phyloP scores from a whole-genome alignment of 441 rosid species.

The Raphanus hybrid region DNA sequence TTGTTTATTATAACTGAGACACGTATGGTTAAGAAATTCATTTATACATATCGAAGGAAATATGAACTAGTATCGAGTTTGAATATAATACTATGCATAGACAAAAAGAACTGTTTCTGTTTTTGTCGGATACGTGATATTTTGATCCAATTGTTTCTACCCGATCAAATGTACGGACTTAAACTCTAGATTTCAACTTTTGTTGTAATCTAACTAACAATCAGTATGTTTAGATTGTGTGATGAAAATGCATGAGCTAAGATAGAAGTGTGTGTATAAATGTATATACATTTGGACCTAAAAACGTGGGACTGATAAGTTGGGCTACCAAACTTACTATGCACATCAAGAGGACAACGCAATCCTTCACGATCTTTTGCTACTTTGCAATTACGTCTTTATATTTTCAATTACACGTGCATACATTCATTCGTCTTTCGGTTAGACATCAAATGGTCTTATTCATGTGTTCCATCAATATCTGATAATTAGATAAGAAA shows the following conservation, averaged over 20 bases:
- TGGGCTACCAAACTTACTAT: conserved; percentile 43
- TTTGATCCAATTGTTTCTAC: conserved; percentile 20
- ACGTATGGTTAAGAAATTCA: not conserved
- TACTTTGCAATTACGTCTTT: conserved; percentile 37
- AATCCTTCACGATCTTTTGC: conserved; percentile 40
- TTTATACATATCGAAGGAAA: not conserved
- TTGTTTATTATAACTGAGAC: not conserved
- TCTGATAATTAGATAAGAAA: not conserved
- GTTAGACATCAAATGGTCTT: conserved; percentile 30
- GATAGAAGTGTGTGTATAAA: conserved; percentile 31
- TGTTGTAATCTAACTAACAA: conserved; percentile 7
- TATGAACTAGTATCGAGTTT: not conserved
- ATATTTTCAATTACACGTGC: conserved; percentile 34
- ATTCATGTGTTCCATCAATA: conserved; percentile 29
- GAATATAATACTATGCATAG: conserved; percentile 9
- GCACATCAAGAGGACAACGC: conserved; percentile 38
- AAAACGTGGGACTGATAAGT: conserved; percentile 44
- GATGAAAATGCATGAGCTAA: conserved; percentile 29
- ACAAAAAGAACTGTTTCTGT: not conserved
- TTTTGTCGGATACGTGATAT: conserved; percentile 18
- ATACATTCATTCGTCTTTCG: conserved; percentile 30
- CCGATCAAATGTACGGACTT: conserved; percentile 12
- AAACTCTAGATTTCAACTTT: not conserved
- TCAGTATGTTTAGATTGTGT: conserved; percentile 24
- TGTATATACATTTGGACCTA: conserved; percentile 40